Percentiles rank a stretch among this genome's conserved stretches.
phyloP scores from a whole-genome alignment of 2,329 filamentous ascomycete species.

The Aspergillus sclerotialis region DNA sequence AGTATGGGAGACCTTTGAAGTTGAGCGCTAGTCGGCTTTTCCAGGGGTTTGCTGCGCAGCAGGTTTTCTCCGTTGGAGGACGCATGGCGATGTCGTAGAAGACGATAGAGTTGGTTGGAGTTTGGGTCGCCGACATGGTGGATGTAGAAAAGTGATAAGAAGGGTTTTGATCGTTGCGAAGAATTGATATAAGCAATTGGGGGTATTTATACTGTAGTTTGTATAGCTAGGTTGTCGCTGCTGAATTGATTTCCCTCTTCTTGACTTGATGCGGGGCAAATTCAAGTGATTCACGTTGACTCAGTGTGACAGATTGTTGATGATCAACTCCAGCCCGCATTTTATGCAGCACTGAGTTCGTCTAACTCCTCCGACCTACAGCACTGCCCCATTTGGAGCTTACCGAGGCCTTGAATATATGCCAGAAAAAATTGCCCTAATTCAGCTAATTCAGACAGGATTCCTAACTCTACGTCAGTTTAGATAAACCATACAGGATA shows the following conservation, averaged over 20 bases:
- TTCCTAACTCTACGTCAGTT: too few relatives aligned
- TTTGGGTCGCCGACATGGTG: conserved; percentile 8
- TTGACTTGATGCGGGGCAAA: neutral
- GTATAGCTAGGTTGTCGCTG: neutral
- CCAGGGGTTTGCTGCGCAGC: conserved; percentile 44
- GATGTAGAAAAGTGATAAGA: neutral
- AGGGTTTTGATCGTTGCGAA: neutral
- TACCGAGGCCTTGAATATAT: too few relatives aligned
- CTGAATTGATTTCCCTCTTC: neutral
- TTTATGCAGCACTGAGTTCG: too few relatives aligned
- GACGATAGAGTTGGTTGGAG: conserved; percentile 17
- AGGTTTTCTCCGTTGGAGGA: conserved; percentile 21
- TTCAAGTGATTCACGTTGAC: neutral
- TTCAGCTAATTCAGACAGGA: too few relatives aligned
- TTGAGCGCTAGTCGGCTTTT: conserved; percentile 47
- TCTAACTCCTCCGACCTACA: too few relatives aligned
- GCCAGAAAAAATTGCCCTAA: too few relatives aligned
- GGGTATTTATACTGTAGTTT: neutral
- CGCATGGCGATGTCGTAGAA: conserved; percentile 45
- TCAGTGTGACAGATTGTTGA: too few relatives aligned
- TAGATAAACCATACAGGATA: too few relatives aligned
- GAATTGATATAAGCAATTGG: neutral
- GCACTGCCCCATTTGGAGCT: too few relatives aligned
- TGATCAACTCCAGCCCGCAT: too few relatives aligned
- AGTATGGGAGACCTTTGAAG: conserved; percentile 43